Conservation (phyloP, 225 moss, liverwort and hornwort genomes). For the Polytrichum commune region DNA sequence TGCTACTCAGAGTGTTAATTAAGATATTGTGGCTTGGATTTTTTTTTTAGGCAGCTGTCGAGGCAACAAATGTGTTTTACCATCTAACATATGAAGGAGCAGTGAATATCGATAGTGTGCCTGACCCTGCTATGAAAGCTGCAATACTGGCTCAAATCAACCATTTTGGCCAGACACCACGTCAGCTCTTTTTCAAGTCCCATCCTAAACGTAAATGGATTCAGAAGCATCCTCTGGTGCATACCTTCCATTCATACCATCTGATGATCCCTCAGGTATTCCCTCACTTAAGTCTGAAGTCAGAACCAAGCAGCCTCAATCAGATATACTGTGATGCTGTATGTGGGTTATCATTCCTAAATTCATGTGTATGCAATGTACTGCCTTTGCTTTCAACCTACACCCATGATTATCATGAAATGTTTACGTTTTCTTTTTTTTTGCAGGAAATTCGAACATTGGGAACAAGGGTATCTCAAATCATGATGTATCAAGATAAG, state of each 20-base stretch:
- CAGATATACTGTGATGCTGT: too few species aligned
- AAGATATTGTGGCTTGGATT: background rate
- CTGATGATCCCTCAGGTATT: constrained; percentile 63
- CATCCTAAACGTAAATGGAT: constrained; percentile 89
- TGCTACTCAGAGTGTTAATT: too few species aligned
- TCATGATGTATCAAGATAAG: constrained; percentile 80
- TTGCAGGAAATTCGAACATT: constrained; percentile 71
- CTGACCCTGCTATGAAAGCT: constrained; percentile 93
- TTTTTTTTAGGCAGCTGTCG: constrained; percentile 80
- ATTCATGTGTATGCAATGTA: too few species aligned
- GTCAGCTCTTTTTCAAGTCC: constrained; percentile 86
- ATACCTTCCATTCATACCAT: constrained; percentile 62
- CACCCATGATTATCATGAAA: too few species aligned
- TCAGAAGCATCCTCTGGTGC: constrained; percentile 53
- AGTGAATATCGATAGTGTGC: constrained; percentile 85
- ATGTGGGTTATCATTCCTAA: too few species aligned
- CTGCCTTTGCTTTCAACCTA: too few species aligned
- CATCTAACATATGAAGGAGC: constrained; percentile 98
- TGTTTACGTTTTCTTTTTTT: background rate
- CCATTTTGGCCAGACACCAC: constrained; percentile 97
- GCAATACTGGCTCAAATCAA: constrained; percentile 97
- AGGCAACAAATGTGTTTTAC: constrained; percentile 97
- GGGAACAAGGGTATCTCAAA: constrained; percentile 75
- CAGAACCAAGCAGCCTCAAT: background rate
- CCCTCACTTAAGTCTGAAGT: background rate